Evolutionary conservation across 805 yeast genomes (phyloP).

Genomic region (Lipomyces yamanashiensis): DNA sequence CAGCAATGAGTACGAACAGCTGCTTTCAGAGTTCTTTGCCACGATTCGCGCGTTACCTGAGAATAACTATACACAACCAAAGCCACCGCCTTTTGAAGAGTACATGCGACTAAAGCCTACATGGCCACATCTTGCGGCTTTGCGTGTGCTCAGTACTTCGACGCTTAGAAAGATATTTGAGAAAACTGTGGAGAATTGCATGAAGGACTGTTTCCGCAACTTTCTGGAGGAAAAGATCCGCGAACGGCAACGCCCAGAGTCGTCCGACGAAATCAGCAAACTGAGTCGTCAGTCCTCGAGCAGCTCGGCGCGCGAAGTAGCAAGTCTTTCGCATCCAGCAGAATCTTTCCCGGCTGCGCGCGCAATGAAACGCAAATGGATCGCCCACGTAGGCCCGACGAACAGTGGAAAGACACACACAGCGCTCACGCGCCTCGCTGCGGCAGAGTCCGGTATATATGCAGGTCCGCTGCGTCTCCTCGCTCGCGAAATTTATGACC

Average conservation of each 20-base stretch:
- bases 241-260: not conserved
- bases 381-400: constrained; percentile 98
- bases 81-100: constrained; percentile 20
- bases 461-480: constrained; percentile 93
- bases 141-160: not conserved
- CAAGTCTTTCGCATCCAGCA: constrained; percentile 55
- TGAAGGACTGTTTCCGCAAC: not conserved
- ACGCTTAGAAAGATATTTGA: not conserved
- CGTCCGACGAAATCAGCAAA: too few species aligned
- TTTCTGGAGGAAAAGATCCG: constrained; percentile 1
- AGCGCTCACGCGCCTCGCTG: constrained; percentile 71
- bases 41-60: constrained; percentile 18
- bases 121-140: constrained; percentile 25
- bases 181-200: not conserved
- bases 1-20: not conserved
- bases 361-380: constrained; percentile 71
- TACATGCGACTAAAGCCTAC: constrained; percentile 22
- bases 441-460: constrained; percentile 76
- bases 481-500: constrained; percentile 89
- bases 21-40: constrained; percentile 6
- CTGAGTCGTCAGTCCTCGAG: not conserved
- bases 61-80: constrained; percentile 4
- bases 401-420: constrained; percentile 92
- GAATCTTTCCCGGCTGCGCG: constrained; percentile 89
- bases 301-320: not conserved